Evolutionary conservation across 2,329 filamentous ascomycete species (phyloP).

Genomic region (Sporothrix globosa): DNA sequence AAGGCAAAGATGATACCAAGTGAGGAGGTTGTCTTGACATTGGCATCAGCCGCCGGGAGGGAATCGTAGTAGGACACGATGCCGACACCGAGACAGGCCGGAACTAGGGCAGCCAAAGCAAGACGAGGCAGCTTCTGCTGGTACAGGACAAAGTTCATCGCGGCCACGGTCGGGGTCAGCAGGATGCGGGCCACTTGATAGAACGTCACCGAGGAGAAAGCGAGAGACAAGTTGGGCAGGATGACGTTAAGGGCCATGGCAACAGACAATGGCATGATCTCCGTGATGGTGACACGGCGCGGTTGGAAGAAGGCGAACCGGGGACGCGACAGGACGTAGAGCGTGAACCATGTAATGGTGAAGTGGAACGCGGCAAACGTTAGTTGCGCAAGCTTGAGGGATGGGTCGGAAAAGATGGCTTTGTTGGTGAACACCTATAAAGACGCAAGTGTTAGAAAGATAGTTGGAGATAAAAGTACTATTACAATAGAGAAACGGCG

Average conservation of each 20-base stretch:
- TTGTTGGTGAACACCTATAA: conserved; percentile 70
- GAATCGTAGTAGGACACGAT: conserved; percentile 71
- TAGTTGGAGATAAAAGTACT: neutral
- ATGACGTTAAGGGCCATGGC: conserved; percentile 72
- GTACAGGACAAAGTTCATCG: conserved; percentile 67
- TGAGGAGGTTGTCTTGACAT: conserved; percentile 58
- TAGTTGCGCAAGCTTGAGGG: conserved; percentile 64
- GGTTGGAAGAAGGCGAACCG: conserved; percentile 62
- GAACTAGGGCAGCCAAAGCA: conserved; percentile 60
- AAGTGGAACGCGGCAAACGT: conserved; percentile 72
- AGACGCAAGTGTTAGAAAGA: conserved; percentile 10
- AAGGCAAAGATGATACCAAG: conserved; percentile 68
- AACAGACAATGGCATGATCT: conserved; percentile 65
- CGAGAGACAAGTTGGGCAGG: conserved; percentile 68
- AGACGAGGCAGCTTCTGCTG: conserved; percentile 56
- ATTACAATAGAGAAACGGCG: too few species aligned
- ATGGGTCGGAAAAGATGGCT: conserved; percentile 66
- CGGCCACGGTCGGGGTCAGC: conserved; percentile 65
- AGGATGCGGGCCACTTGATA: conserved; percentile 71
- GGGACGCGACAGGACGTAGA: conserved; percentile 64
- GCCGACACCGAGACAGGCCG: conserved; percentile 66
- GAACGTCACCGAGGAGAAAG: conserved; percentile 69
- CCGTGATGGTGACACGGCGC: conserved; percentile 56
- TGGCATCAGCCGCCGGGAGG: conserved; percentile 51
- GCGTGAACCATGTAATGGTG: conserved; percentile 64